phyloP scores from a whole-genome alignment of 345 rosid genomes.

The Eucalyptus polyanthemos region DNA sequence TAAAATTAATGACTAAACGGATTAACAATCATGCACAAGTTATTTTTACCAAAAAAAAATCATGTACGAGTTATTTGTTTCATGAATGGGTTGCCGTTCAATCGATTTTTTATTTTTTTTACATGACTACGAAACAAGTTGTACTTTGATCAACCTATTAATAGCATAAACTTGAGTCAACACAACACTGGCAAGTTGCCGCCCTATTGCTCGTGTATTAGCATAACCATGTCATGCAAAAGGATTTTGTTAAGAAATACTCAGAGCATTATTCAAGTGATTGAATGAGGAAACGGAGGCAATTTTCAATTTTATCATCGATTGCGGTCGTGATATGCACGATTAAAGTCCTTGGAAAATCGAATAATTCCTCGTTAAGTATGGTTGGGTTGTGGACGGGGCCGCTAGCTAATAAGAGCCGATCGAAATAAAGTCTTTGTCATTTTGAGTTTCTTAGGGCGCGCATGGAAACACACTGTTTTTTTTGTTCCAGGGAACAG shows the following conservation, averaged over 20 bases:
- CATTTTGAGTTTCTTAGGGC: too few species aligned
- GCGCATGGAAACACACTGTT: too few species aligned
- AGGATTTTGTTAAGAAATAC: background rate
- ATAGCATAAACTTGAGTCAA: rapidly evolving
- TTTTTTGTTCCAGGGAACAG: too few species aligned
- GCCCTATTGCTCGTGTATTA: background rate
- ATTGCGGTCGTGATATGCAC: background rate
- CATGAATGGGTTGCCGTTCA: background rate
- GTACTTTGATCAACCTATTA: background rate
- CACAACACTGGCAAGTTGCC: background rate
- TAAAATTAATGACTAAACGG: rapidly evolving
- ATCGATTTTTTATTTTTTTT: too few species aligned
- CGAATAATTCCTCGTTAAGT: background rate
- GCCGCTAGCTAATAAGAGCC: too few species aligned
- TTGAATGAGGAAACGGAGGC: background rate
- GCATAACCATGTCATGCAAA: background rate
- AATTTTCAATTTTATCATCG: background rate
- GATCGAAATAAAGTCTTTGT: too few species aligned
- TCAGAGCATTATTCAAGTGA: background rate
- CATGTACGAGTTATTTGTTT: background rate
- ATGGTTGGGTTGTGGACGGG: background rate
- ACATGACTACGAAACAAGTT: background rate
- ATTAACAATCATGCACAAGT: background rate
- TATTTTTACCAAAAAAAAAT: too few species aligned
- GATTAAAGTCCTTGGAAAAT: background rate